Percentiles rank a stretch among this genome's conserved stretches.
These are phyloP conservation scores for Conticribra guillardii DNA, from an alignment of 108 stramenopile species.

Conservation along the genomic window DNA sequence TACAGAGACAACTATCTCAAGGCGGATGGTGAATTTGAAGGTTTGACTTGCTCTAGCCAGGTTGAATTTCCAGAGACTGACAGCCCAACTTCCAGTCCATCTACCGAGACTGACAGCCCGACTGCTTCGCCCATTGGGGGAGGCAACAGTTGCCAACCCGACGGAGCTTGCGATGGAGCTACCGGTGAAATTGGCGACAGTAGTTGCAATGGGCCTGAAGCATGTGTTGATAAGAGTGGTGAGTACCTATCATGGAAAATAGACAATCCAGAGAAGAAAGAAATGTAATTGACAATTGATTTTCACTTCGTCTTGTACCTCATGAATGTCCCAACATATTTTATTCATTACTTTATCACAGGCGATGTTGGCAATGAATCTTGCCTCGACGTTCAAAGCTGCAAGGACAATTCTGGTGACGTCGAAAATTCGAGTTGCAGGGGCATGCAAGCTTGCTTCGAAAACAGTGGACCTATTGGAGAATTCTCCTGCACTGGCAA, in stretches of 20 bases:
- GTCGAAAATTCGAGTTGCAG: not conserved
- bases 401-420: not conserved
- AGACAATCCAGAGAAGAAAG: too few relatives aligned
- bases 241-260: too few relatives aligned
- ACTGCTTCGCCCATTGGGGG: not conserved
- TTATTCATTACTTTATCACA: too few relatives aligned
- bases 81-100: not conserved
- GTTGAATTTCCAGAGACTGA: not conserved
- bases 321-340: too few relatives aligned
- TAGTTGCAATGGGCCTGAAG: not conserved
- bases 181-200: not conserved
- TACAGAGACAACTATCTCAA: not conserved
- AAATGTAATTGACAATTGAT: too few relatives aligned
- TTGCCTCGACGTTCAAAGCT: not conserved
- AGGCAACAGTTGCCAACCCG: not conserved
- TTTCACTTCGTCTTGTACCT: too few relatives aligned
- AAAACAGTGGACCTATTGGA: not conserved
- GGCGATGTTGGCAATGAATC: not conserved
- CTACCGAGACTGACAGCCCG: not conserved
- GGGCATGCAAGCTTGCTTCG: not conserved
- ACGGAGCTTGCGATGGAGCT: not conserved
- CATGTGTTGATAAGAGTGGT: not conserved
- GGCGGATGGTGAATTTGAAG: not conserved
- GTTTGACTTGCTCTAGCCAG: not conserved
- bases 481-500: not conserved